These are phyloP conservation scores for Stagonosporopsis cucurbitacearum DNA, from an alignment of 2,329 filamentous ascomycete genomes.

Conservation along the genomic window DNA sequence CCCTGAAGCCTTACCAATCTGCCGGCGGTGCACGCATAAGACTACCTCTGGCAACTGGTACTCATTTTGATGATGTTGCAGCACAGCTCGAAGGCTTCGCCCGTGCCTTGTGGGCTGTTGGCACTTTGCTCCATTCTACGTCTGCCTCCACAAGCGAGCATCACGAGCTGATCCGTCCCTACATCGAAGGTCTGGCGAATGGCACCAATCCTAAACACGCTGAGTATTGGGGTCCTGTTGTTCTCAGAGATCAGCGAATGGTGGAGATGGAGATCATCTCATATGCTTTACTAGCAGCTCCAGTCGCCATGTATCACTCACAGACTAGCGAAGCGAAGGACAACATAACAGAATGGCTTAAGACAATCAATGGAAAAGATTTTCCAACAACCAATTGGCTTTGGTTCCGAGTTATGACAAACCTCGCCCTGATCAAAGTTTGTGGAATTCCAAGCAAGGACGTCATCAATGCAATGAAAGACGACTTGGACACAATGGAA, in stretches of 20 bases:
- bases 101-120: conserved; percentile 44
- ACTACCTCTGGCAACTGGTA: conserved; percentile 41
- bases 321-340: conserved; percentile 38
- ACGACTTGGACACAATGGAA: conserved; percentile 55
- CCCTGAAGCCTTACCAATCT: conserved; percentile 40
- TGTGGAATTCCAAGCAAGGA: conserved; percentile 48
- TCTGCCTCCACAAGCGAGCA: conserved; percentile 22
- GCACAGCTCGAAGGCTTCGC: conserved; percentile 46
- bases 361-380: conserved; percentile 52
- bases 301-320: conserved; percentile 46
- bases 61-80: conserved; percentile 46
- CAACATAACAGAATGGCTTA: conserved; percentile 53
- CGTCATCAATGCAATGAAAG: conserved; percentile 48
- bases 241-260: conserved; percentile 60
- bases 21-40: conserved; percentile 40
- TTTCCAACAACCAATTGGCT: conserved; percentile 61
- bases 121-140: conserved; percentile 33
- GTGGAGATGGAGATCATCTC: conserved; percentile 62
- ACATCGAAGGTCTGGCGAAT: conserved; percentile 41
- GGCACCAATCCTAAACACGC: conserved; percentile 44
- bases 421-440: conserved; percentile 54
- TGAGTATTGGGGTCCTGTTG: conserved; percentile 58
- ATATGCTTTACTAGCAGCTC: conserved; percentile 56
- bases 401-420: conserved; percentile 61
- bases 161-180: conserved; percentile 33